Base-by-base conservation (phyloP, 441 rosid genomes). In the Gossypium schwendimanii region DNA sequence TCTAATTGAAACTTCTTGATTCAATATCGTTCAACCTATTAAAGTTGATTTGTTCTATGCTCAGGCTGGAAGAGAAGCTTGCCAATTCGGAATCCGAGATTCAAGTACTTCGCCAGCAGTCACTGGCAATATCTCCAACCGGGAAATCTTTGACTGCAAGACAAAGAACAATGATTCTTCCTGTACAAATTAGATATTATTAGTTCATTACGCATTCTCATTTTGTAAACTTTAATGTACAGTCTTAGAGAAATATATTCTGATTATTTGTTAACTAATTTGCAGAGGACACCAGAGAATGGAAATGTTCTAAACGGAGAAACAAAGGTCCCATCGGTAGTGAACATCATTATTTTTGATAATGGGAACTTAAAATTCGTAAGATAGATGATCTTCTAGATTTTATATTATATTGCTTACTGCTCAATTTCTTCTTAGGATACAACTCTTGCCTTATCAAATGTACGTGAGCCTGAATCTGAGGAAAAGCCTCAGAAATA, bases 81-180 rank as follows among this genome's bases (percentile, higher is more conserved):
- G 87, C 98, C 73, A 96, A 96, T 83, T 89, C 89, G 63, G 99
- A 96, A 83, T 94, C 99, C 6, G 99, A 96, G 84, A 96, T 84
- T 84, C 99, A 96, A 89, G 98, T 96, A 63, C 96, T 96, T 70
- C 95, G 99, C 58, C 98, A 96, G 85, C 99, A 96, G 82, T 95
- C 99, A 70, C 82, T 96, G 79, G 83, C 95, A 74, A 88, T 96
- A 71, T 94, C 99, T 15, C 98, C 99, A 64, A 94, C 98, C 59
- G 96, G 97, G 70, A 94, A 91, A 82, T 62, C 91, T 71, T 78
- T 92, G 81, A 74, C 96, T 72, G 81, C 84, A 1, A 87, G 93
- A 76, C 87, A 89, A 74, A 92, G 84, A 82, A 84, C 96, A 70
- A 76, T 84, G 77, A 76, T 85, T 81, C 78, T 88, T 80, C 98